phyloP scores from a whole-genome alignment of 1,284 basidiomycete genomes.

The Malassezia japonica region DNA sequence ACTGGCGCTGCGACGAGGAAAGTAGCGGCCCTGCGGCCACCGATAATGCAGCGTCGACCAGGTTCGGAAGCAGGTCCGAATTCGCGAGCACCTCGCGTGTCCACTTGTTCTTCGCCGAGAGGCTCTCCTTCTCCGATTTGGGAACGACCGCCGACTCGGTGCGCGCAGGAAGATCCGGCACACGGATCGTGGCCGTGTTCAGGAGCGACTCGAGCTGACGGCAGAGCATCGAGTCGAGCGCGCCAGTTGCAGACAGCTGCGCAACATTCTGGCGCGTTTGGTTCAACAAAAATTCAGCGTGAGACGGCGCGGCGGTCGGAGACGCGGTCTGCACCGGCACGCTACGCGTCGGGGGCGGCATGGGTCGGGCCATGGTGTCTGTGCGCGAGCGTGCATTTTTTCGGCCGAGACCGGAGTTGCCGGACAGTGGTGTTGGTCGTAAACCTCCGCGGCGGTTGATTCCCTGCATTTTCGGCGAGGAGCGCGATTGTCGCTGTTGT shows the following conservation, averaged over 20 bases:
- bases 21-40: constrained; percentile 22
- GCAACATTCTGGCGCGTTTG: constrained; percentile 13
- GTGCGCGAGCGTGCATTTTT: too few species aligned
- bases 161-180: neutral
- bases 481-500: too few species aligned
- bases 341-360: too few species aligned
- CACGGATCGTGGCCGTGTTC: neutral
- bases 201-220: constrained; percentile 9
- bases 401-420: too few species aligned
- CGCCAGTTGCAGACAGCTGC: constrained; percentile 6
- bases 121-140: constrained; percentile 10
- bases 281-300: constrained; percentile 11
- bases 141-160: neutral
- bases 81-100: constrained; percentile 20
- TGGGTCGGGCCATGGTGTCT: too few species aligned
- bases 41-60: constrained; percentile 23
- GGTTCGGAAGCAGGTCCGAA: constrained; percentile 21
- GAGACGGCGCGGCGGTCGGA: neutral
- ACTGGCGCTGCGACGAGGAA: constrained; percentile 16
- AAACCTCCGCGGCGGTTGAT: too few species aligned
- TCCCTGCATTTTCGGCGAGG: too few species aligned
- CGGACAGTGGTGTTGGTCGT: too few species aligned
- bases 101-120: constrained; percentile 22
- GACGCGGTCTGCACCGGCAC: too few species aligned
- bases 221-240: constrained; percentile 11